Evolutionary conservation across 176 grass and related monocot genomes (phyloP), one percentile per base, ranked within the genome.

Genomic region (Aegilops sharonensis): DNA sequence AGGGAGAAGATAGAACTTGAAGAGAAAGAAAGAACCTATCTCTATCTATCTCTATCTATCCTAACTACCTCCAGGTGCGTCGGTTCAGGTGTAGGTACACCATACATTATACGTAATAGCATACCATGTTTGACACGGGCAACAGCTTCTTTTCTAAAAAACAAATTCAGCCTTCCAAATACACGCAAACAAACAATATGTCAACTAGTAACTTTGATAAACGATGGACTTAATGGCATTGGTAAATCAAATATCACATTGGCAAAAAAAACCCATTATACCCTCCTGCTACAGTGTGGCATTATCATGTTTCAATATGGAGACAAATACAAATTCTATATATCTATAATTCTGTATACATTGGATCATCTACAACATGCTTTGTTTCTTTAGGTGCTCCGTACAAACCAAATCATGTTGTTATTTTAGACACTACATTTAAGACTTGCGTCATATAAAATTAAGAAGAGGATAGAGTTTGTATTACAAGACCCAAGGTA

Each of bases 181-280:
- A 90, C 54, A 30, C 3, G n/a, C 23, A 83, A 67, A 39, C 43
- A 84, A 45, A 11, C 42, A 45, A 64, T 56, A 73, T 75, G 61
- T 24, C 12, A 78, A 64, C 13, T 83, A 73, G 13, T 25, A 69
- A 86, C 11, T 2, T 67, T 66, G 56, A 63, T 61, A 9, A 8
- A 25, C 12, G 68, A 4, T 17, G 23, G n/a, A 74, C 1, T 45
- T 47, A 48, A 45, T 2, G 0, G 2, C 70, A 6, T 8, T 1
- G 6, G 15, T 11, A 25, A 15, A 73, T 73, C 11, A 24, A 73
- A 45, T 15, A 68, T 3, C 14, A 40, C 5, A 72, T 37, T 72
- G 9, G 37, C 70, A 43, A 43, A 30, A 40, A 47, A 2, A 73
- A 27, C 27, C 27, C 12, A 29, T 72, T 17, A 48, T 14, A 6